Base-by-base conservation (phyloP, 2,329 filamentous ascomycete genomes). In the Aureobasidium sp. region DNA sequence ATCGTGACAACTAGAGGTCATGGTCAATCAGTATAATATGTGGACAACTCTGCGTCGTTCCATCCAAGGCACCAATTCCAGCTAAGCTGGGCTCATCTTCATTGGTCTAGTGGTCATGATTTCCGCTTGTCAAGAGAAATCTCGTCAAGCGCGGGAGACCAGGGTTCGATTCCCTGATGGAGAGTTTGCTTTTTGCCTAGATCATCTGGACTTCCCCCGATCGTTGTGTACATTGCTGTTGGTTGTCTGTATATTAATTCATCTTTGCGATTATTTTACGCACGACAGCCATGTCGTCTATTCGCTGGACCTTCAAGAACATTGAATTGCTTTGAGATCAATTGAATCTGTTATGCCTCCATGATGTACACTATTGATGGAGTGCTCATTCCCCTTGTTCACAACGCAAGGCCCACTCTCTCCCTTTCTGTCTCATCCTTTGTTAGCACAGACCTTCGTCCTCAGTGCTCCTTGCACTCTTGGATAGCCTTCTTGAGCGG, bases 161-260 rank as follows among this genome's bases (percentile, higher is more conserved):
- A 67, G 68, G 67, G 67, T 72, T 70, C 69, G 67, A 71, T 68
- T 70, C 69, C 67, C 65, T 67, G 67, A 60, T 50, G 46, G 57
- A 60, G 57, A 60, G 32, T 5, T 29, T 55, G 20, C 15, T 32
- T 55, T 55, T 55, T 39, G 29, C 8, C 29, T 8, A 5, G 29
- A 20, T 20, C 20, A 20, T 20, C 20, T 20, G 20, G 20, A 20
- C 20, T 20, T 20, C 20, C 20, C 20, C 20, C 20, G 20, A 20
- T 20, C 20, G 20, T 20, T 20, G 20, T 20, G 20, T 20, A 20
- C 20, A 20, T 20, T 20, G 20, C 20, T 20, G 20, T 20, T 20
- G 20, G 20, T 20, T 20, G 20, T 20, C 20, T 20, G 20, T 20
- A 20, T 20, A 20, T 20, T 20, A 20, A 20, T 20, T 20, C 20